These are phyloP conservation scores for Tetramitus jugosus DNA, from an alignment of 208 protist genomes.

Conservation along the genomic window DNA sequence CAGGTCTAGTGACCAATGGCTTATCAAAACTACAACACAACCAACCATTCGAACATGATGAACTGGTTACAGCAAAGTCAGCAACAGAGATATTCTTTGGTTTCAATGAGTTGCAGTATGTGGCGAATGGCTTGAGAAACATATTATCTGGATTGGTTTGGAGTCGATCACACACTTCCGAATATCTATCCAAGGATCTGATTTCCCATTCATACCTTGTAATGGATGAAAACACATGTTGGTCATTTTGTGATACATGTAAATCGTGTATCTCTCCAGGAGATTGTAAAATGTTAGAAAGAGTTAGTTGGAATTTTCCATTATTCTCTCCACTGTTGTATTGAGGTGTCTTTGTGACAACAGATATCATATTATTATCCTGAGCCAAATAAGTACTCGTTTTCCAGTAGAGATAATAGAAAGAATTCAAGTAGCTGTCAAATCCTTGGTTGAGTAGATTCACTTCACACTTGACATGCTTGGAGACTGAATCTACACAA, in stretches of 20 bases:
- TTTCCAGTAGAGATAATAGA: too few species aligned
- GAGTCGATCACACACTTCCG: background rate
- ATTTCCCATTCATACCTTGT: background rate
- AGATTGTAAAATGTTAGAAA: too few species aligned
- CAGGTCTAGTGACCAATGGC: background rate
- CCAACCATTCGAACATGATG: background rate
- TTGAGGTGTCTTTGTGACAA: too few species aligned
- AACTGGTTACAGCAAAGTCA: background rate
- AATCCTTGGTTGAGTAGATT: too few species aligned
- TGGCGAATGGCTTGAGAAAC: background rate
- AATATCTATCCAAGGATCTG: background rate
- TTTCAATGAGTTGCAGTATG: background rate
- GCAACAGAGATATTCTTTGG: background rate
- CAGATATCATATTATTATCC: too few species aligned
- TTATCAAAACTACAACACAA: background rate
- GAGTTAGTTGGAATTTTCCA: too few species aligned
- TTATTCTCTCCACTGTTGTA: too few species aligned
- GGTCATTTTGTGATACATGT: background rate
- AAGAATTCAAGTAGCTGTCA: too few species aligned
- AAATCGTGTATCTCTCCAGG: background rate
- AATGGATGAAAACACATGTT: background rate
- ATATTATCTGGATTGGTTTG: background rate
- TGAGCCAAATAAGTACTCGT: too few species aligned
- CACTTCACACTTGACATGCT: too few species aligned
- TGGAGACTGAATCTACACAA: too few species aligned